Evolutionary conservation across 2,329 filamentous ascomycete genomes (phyloP), one percentile per base, ranked within the genome.

Genomic region (Talaromyces sp.): DNA sequence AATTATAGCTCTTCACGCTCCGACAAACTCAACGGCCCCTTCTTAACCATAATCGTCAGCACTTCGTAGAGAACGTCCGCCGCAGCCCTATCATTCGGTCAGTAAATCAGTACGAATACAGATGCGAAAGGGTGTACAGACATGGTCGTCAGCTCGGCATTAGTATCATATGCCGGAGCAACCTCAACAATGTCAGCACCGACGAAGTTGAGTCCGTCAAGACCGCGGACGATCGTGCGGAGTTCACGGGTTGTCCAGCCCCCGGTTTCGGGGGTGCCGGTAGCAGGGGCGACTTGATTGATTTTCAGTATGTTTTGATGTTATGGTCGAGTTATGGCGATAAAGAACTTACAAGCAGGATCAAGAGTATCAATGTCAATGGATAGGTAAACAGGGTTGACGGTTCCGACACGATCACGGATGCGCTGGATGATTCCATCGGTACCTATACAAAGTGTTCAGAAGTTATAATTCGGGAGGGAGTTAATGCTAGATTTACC

Each of bases 331-430:
- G 43, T 7, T 15, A 47, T 15, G 17, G 22, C 47, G 17, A 61
- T 8, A 10, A 79, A 22, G 17, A n/a, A 54, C 84, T 76, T 76
- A 87, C 85, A 94, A 5, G 91, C 91, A 7, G 93, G 92, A 74
- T 96, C 92, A 3, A 96, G 82, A 0, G 91, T 93, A 73, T 96
- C 92, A 71, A 96, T 96, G 73, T 97, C 93, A 56, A 96, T 89
- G 6, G 87, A 91, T 36, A 96, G 79, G 74, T 96, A 96, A 0
- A 95, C 90, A 0, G 91, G 91, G 67, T 88, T 88, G 63, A 84
- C 83, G 8, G 64, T 65, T 31, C 91, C 91, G 19, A 96, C 90
- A 27, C 91, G 84, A 3, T 91, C 88, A 51, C 86, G 80, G 73
- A 96, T 95, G 75, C 86, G 89, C 77, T 90, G 86, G 75, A 94